These are phyloP conservation scores for Eucommia ulmoides DNA, from an alignment of 257 asterid genomes.

Conservation along the genomic window DNA sequence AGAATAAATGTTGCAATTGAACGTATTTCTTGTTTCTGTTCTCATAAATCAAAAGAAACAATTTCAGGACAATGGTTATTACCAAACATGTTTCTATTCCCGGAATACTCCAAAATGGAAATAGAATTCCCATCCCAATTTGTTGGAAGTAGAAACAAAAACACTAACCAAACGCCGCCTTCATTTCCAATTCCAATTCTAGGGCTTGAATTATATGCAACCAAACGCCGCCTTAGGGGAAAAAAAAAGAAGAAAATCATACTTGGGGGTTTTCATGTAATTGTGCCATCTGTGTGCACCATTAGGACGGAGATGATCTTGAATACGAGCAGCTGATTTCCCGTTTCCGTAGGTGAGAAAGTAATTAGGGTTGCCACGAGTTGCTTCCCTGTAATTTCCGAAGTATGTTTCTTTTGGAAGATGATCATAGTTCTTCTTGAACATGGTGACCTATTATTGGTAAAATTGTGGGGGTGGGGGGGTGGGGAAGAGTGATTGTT, in stretches of 20 bases:
- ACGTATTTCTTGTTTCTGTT: no score
- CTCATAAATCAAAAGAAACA: no score
- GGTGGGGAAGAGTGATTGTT: not conserved
- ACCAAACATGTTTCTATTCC: no score
- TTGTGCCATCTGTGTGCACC: slow-evolving; percentile 81
- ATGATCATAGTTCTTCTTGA: slow-evolving; percentile 64
- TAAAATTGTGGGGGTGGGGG: not conserved
- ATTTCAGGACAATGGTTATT: no score
- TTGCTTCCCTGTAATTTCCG: slow-evolving; percentile 36
- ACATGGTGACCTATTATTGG: slow-evolving; percentile 43
- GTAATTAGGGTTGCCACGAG: slow-evolving; percentile 50
- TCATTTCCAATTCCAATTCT: no score
- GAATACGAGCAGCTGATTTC: slow-evolving; percentile 69
- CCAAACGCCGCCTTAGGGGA: no score
- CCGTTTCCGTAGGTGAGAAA: slow-evolving; percentile 59
- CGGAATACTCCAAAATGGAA: no score
- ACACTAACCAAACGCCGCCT: no score
- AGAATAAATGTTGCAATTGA: no score
- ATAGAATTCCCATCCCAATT: no score
- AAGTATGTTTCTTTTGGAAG: slow-evolving; percentile 34
- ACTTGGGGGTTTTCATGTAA: slow-evolving; percentile 56
- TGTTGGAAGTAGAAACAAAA: no score
- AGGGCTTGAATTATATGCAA: no score
- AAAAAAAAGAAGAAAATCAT: slow-evolving; percentile 10
- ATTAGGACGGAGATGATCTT: slow-evolving; percentile 60